Percentiles rank a stretch among this genome's conserved stretches.
Conservation (phyloP, 2,329 filamentous ascomycete genomes). For the Microdochium trichocladiopsis region DNA sequence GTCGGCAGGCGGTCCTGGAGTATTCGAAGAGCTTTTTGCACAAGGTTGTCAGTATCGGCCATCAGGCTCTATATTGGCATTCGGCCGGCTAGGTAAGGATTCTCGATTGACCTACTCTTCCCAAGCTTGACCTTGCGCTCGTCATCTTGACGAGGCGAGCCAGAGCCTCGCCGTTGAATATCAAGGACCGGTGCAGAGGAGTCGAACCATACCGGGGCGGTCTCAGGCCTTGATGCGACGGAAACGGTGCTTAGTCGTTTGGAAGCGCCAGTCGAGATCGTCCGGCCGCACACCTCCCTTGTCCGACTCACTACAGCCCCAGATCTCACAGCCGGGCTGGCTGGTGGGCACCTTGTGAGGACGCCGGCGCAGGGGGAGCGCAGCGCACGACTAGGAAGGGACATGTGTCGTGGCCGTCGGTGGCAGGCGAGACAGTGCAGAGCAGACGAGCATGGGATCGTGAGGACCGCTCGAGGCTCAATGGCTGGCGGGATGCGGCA, state of each 20-base stretch:
- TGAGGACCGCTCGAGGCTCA: not conserved
- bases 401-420: slow-evolving; percentile 23
- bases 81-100: too few relatives aligned
- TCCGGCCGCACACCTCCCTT: not conserved
- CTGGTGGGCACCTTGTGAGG: slow-evolving; percentile 9
- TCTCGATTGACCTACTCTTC: slow-evolving; percentile 54
- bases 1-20: slow-evolving; percentile 62
- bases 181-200: slow-evolving; percentile 24
- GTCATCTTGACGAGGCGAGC: slow-evolving; percentile 33
- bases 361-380: slow-evolving; percentile 20
- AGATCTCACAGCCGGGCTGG: not conserved
- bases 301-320: not conserved
- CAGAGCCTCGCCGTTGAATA: slow-evolving; percentile 9
- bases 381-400: slow-evolving; percentile 21
- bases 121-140: slow-evolving; percentile 57
- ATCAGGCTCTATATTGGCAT: too few relatives aligned
- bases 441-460: slow-evolving; percentile 3
- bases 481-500: too few relatives aligned
- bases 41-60: too few relatives aligned
- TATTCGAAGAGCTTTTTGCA: slow-evolving; percentile 47
- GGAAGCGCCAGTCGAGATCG: not conserved
- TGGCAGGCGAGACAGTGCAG: slow-evolving; percentile 8
- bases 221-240: slow-evolving; percentile 12
- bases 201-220: slow-evolving; percentile 36
- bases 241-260: slow-evolving; percentile 1